Evolutionary conservation across 768 basidiomycete species (phyloP).

Genomic region (Tulasnella sp.): DNA sequence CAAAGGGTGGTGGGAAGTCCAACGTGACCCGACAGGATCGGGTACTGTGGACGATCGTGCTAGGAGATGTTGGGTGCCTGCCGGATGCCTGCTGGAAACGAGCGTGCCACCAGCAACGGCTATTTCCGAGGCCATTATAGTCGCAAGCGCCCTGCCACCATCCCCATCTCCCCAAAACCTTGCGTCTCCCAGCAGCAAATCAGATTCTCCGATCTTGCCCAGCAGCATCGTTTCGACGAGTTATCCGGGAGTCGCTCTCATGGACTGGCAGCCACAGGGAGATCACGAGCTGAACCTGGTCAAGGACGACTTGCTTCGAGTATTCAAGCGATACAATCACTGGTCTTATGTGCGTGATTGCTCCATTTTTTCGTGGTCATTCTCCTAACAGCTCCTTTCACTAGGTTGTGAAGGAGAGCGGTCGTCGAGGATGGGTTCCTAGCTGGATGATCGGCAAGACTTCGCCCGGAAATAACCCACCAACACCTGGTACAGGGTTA

Average conservation of each 20-base stretch:
- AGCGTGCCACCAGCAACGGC: slow-evolving; percentile 85
- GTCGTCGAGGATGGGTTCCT: slow-evolving; percentile 39
- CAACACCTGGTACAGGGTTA: neutral
- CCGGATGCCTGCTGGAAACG: slow-evolving; percentile 92
- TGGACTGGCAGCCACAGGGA: slow-evolving; percentile 94
- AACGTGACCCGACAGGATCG: slow-evolving; percentile 82
- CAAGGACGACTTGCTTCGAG: slow-evolving; percentile 83
- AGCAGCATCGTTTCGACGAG: slow-evolving; percentile 93
- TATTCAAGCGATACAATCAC: slow-evolving; percentile 97
- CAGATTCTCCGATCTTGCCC: slow-evolving; percentile 78
- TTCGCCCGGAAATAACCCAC: slow-evolving; percentile 34
- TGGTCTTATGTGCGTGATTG: slow-evolving; percentile 75
- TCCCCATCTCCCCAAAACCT: slow-evolving; percentile 11
- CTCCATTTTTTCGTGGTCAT: slow-evolving; percentile 29
- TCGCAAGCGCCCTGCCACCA: neutral
- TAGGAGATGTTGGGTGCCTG: slow-evolving; percentile 96
- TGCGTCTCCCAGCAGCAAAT: slow-evolving; percentile 22
- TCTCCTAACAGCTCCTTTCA: slow-evolving; percentile 12
- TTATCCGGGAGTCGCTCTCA: slow-evolving; percentile 92
- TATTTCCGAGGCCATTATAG: slow-evolving; percentile 60
- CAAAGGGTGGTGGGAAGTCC: slow-evolving; percentile 99
- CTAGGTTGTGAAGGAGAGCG: slow-evolving; percentile 87
- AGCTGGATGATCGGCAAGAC: slow-evolving; percentile 92
- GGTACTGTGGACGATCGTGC: slow-evolving; percentile 72
- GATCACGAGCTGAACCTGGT: slow-evolving; percentile 85